Conservation (phyloP, 352 stramenopile genomes). For the Phytophthora pini region DNA sequence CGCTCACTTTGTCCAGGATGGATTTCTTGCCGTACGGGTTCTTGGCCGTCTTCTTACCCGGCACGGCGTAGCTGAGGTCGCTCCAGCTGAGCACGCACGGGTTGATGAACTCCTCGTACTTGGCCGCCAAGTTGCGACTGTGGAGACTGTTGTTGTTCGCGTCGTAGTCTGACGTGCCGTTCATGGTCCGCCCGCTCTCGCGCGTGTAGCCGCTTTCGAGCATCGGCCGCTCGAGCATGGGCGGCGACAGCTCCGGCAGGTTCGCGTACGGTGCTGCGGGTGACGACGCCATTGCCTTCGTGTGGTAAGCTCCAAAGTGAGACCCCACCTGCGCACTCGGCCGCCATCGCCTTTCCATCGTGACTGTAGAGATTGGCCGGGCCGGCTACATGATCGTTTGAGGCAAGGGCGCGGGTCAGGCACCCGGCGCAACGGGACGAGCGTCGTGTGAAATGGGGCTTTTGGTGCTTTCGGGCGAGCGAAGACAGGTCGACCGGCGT, state of each 20-base stretch:
- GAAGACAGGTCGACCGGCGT: background rate
- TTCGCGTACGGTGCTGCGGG: slow-evolving; percentile 18
- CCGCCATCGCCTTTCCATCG: slow-evolving; percentile 24
- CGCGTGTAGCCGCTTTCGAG: slow-evolving; percentile 31
- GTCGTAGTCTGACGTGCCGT: slow-evolving; percentile 27
- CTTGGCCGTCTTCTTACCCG: slow-evolving; percentile 14
- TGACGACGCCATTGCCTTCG: slow-evolving; percentile 20
- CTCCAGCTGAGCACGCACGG: slow-evolving; percentile 32
- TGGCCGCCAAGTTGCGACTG: slow-evolving; percentile 14
- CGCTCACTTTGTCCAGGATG: slow-evolving; percentile 62
- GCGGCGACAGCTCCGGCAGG: slow-evolving; percentile 29
- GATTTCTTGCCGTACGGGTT: slow-evolving; percentile 32
- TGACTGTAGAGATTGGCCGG: slow-evolving; percentile 26
- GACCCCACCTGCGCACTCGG: background rate
- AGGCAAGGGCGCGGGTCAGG: slow-evolving; percentile 3
- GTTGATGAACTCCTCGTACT: slow-evolving; percentile 34
- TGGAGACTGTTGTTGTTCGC: slow-evolving; percentile 24
- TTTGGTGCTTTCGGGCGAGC: background rate
- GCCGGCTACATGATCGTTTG: background rate
- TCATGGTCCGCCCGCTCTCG: slow-evolving; percentile 27
- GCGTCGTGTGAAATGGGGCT: background rate
- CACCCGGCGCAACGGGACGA: slow-evolving; percentile 8
- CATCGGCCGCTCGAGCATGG: slow-evolving; percentile 30
- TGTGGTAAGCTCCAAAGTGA: slow-evolving; percentile 25
- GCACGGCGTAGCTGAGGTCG: slow-evolving; percentile 29